Percentiles rank a stretch among this genome's conserved stretches.
Conservation (phyloP, 2,329 filamentous ascomycete species). For the Scedosporium dehoogii region DNA sequence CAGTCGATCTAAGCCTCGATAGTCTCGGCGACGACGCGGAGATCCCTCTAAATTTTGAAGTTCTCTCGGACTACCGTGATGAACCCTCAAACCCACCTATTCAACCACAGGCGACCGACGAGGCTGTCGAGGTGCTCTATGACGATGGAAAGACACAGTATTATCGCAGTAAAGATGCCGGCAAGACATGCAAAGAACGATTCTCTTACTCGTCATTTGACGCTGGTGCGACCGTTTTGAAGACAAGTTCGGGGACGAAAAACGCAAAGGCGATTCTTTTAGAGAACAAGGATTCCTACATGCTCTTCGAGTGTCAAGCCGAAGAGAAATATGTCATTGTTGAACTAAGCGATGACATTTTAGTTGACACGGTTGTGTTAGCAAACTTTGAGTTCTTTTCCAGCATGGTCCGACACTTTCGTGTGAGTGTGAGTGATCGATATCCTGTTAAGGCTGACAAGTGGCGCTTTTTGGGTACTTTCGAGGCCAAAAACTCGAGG, state of each 20-base stretch:
- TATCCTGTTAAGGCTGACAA: constrained; percentile 89
- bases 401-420: constrained; percentile 86
- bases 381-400: constrained; percentile 99
- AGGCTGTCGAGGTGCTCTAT: constrained; percentile 30
- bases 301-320: constrained; percentile 83
- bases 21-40: constrained; percentile 80
- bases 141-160: constrained; percentile 41
- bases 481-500: constrained; percentile 83
- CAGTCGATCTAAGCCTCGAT: constrained; percentile 58
- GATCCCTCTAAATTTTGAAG: constrained; percentile 53
- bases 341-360: constrained; percentile 76
- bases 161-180: constrained; percentile 79
- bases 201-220: constrained; percentile 98
- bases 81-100: not conserved
- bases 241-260: constrained; percentile 78
- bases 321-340: constrained; percentile 90
- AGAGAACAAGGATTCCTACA: constrained; percentile 98
- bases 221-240: constrained; percentile 85
- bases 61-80: constrained; percentile 16
- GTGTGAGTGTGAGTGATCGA: constrained; percentile 84
- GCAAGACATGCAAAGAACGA: constrained; percentile 93
- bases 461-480: constrained; percentile 82
- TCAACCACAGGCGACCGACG: not conserved
- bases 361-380: constrained; percentile 92
- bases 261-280: constrained; percentile 81